phyloP scores from a whole-genome alignment of 2,329 filamentous ascomycete species.

The Epicoccum nigrum region DNA sequence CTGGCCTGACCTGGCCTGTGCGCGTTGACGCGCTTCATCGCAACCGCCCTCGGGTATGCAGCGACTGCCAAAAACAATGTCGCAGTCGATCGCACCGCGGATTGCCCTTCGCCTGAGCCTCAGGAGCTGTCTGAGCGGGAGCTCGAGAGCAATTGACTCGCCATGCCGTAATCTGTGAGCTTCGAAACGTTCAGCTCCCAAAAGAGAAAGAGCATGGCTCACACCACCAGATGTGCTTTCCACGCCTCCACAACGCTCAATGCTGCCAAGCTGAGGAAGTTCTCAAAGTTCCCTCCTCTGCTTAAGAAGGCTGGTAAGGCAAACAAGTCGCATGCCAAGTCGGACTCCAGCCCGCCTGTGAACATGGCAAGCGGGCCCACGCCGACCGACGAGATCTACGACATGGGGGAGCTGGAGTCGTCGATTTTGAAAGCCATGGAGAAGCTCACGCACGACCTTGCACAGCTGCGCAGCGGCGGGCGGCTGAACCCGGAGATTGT shows the following conservation, averaged over 20 bases:
- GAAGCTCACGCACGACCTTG: conserved; percentile 65
- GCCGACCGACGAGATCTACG: conserved; percentile 61
- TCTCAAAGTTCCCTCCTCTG: conserved; percentile 51
- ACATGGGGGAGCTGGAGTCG: conserved; percentile 63
- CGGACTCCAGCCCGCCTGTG: conserved; percentile 43
- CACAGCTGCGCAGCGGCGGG: conserved; percentile 67
- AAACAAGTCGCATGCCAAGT: conserved; percentile 46
- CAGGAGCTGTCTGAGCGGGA: conserved; percentile 15
- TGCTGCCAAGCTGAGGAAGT: conserved; percentile 34
- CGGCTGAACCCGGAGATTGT: conserved; percentile 67
- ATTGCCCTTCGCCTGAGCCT: conserved; percentile 27
- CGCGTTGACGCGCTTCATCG: conserved; percentile 8
- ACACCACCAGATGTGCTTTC: conserved; percentile 14
- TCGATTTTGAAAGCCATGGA: conserved; percentile 62
- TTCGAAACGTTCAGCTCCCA: background rate
- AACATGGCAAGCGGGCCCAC: conserved; percentile 34
- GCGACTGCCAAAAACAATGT: conserved; percentile 28
- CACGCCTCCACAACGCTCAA: conserved; percentile 6
- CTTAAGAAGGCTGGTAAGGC: conserved; percentile 63
- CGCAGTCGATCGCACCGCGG: conserved; percentile 32
- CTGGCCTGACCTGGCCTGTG: conserved; percentile 15
- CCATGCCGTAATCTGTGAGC: conserved; percentile 36
- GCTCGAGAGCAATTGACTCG: conserved; percentile 30
- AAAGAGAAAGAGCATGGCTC: background rate
- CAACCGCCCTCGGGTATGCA: background rate